Conservation (phyloP, 208 protist genomes). For the Plasmodiophora brassicae region DNA sequence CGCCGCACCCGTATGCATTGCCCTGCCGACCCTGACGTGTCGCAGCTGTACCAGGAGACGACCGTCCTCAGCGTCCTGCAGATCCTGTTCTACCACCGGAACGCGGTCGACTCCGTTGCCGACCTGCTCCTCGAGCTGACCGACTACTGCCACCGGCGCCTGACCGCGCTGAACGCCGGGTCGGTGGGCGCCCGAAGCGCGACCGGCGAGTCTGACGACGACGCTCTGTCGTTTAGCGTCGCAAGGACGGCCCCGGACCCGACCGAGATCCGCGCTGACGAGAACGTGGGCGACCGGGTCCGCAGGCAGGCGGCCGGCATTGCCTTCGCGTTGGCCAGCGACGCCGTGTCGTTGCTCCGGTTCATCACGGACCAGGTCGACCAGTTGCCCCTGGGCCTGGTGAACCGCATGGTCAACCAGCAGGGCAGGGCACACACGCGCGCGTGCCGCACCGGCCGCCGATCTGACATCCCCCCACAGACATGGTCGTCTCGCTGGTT, state of each 20-base stretch:
- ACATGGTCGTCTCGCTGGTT: neutral
- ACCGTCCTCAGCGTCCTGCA: neutral
- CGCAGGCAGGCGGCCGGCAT: neutral
- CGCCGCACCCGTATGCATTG: neutral
- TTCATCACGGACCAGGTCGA: neutral
- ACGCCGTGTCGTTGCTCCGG: neutral
- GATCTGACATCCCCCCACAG: too few species aligned
- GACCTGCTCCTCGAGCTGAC: neutral
- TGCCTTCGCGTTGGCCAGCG: neutral
- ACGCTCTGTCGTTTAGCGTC: neutral
- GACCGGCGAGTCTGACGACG: neutral
- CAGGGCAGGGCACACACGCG: neutral
- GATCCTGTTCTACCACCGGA: neutral
- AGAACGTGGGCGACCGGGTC: neutral
- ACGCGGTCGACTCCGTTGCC: neutral
- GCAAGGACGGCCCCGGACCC: neutral
- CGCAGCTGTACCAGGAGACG: constrained; percentile 32
- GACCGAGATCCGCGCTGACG: too few species aligned
- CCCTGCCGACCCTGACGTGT: neutral
- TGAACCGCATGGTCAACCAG: neutral
- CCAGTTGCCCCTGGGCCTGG: neutral
- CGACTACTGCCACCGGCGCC: constrained; percentile 7
- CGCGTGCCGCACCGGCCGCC: neutral
- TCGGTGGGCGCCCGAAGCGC: neutral
- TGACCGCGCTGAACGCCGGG: neutral